A percentile compares a stretch with the other conserved stretches of the same genome.
phyloP scores from a whole-genome alignment of 495 filamentous ascomycete genomes.

The Aspergillus hancockii region DNA sequence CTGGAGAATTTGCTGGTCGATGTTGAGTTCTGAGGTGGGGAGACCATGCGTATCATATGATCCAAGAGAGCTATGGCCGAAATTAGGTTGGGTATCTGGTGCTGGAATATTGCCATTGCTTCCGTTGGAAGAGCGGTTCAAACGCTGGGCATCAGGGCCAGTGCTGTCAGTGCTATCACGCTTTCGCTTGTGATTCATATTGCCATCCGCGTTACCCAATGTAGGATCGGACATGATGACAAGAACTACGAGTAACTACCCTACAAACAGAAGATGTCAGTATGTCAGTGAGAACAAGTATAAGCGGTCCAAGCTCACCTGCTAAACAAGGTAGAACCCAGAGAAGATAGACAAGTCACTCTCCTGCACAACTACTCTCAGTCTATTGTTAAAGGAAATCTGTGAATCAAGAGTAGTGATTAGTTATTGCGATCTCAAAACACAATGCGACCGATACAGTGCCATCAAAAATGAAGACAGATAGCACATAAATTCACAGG shows the following conservation, averaged over 20 bases:
- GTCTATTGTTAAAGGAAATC: neutral
- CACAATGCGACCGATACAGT: neutral
- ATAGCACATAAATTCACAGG: neutral
- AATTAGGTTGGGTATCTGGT: constrained; percentile 40
- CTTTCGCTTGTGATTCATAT: constrained; percentile 46
- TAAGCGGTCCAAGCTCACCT: constrained; percentile 5
- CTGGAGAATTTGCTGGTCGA: constrained; percentile 52
- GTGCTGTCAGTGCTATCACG: constrained; percentile 45
- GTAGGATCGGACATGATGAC: constrained; percentile 45
- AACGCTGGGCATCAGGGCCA: constrained; percentile 44
- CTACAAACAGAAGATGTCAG: constrained; percentile 18
- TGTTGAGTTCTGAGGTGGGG: constrained; percentile 43
- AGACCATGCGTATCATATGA: constrained; percentile 44
- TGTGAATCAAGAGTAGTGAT: neutral
- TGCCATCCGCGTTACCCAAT: constrained; percentile 39
- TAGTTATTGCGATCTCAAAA: neutral
- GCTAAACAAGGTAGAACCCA: constrained; percentile 1
- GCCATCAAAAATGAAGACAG: neutral
- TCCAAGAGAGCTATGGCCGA: constrained; percentile 37
- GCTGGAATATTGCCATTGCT: constrained; percentile 48
- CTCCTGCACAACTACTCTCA: neutral
- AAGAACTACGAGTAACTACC: constrained; percentile 10
- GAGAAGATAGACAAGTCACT: neutral
- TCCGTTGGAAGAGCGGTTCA: constrained; percentile 46
- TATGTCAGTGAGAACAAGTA: constrained; percentile 17